A percentile compares a stretch with the other conserved stretches of the same genome.
These are phyloP conservation scores for Suhomyces chickasaworum DNA, from an alignment of 1,139 yeast genomes.

Conservation along the genomic window DNA sequence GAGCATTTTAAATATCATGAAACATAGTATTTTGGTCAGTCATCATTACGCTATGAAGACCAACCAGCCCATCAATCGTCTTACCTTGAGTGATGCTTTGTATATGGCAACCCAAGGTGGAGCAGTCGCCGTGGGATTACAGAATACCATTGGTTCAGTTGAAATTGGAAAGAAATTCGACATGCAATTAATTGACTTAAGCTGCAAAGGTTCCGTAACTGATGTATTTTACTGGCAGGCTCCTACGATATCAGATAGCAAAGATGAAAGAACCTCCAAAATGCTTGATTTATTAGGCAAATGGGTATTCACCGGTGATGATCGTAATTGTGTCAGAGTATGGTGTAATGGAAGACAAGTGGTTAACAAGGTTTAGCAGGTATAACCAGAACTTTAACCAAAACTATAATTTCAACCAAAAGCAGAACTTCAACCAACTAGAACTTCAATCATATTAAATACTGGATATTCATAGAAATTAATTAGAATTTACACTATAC, in stretches of 20 bases:
- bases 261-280: constrained; percentile 21
- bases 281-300: constrained; percentile 67
- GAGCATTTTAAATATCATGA: constrained; percentile 72
- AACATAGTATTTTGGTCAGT: constrained; percentile 80
- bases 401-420: too few relatives aligned
- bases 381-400: too few relatives aligned
- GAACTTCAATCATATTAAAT: too few relatives aligned
- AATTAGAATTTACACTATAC: background rate
- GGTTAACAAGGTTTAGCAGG: constrained; percentile 35
- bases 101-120: constrained; percentile 90
- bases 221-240: constrained; percentile 77
- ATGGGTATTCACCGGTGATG: constrained; percentile 96
- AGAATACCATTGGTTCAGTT: constrained; percentile 66
- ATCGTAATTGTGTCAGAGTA: constrained; percentile 76
- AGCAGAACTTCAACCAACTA: too few relatives aligned
- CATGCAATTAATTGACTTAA: constrained; percentile 73
- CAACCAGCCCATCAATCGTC: constrained; percentile 42
- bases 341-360: constrained; percentile 80
- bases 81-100: constrained; percentile 70
- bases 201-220: constrained; percentile 52
- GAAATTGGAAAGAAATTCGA: constrained; percentile 80
- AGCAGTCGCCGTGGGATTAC: constrained; percentile 71
- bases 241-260: constrained; percentile 20
- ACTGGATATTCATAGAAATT: background rate
- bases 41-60: constrained; percentile 76